Base-by-base conservation (phyloP, 768 basidiomycete genomes). In the Amanita rimosa region DNA sequence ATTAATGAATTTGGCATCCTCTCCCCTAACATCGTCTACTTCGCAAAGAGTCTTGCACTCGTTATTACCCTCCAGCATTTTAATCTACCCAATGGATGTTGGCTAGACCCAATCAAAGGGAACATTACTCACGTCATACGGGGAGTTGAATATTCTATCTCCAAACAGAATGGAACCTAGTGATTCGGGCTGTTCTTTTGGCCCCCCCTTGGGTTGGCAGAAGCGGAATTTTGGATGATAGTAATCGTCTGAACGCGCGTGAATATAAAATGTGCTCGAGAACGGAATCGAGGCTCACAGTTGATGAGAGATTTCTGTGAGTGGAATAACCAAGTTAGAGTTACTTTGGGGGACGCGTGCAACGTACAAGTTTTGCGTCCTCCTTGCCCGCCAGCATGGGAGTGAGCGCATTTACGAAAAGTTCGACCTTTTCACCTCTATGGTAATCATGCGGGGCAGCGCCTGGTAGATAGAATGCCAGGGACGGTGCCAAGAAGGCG, bases 101-200 rank as follows among this genome's bases (percentile, higher is more conserved):
- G 21, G 43, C 19, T 14, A 24, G 8, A 29, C 22, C 9, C n/a
- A 48, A 22, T 29, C 17, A n/a, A 10, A 39, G 27, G 6, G 24
- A 19, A 52, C n/a, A 14, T 16, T 7, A 68, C 83, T 48, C 53
- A 91, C 87, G 55, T 93, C 78, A 59, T 91, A 97, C 2, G 84
- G 87, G 3, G 90, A 90, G 58, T 84, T 81, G 64, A 92, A 89
- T 56, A 98, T 91, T 54, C 95, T 75, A 70, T 97, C 95, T 13
- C 95, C 95, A 55, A 96, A 96, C n/a, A 98, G 69, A 57, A 97
- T 93, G 14, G 89, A 89, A 5, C 95, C 95, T 22, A 97, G 68
- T 1, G 82, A 85, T 63, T 94, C 93, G 3, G 90, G 85, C 60
- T 83, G 81, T 56, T 77, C 78, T 60, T 78, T 64, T 17, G 81